Evolutionary conservation across 164 flowering plant genomes (phyloP).

Genomic region (Saururus chinensis): DNA sequence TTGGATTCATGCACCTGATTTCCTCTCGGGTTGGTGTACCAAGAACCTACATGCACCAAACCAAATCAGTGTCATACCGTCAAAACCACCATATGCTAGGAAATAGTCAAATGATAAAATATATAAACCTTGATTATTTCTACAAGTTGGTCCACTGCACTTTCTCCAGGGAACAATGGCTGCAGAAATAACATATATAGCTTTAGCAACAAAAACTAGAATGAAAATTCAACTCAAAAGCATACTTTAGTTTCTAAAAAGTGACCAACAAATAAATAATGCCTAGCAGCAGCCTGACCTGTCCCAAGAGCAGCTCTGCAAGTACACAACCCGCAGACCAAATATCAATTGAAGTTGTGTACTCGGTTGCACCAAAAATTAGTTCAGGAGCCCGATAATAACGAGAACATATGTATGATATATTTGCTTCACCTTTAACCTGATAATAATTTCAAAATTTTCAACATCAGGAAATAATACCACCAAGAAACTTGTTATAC

Average conservation of each 20-base stretch:
- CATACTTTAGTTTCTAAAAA: not conserved
- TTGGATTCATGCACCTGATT: constrained; percentile 95
- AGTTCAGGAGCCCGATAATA: constrained; percentile 95
- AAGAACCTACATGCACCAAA: constrained; percentile 67
- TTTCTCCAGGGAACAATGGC: constrained; percentile 98
- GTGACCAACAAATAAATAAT: constrained; percentile 5
- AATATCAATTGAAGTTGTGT: constrained; percentile 86
- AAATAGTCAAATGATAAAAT: not conserved
- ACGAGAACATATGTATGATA: constrained; percentile 91
- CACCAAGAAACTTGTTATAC: not conserved
- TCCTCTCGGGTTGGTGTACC: constrained; percentile 98
- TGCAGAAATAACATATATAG: constrained; percentile 5
- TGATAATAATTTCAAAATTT: constrained; percentile 10
- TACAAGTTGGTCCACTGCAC: constrained; percentile 92
- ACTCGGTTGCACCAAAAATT: constrained; percentile 94
- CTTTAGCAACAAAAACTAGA: no score
- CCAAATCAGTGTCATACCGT: not conserved
- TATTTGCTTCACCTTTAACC: constrained; percentile 92
- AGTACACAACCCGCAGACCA: constrained; percentile 99
- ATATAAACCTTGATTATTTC: constrained; percentile 79
- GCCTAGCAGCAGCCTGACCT: constrained; percentile 32
- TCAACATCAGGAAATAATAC: no score
- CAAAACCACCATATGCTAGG: not conserved
- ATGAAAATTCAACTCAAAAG: no score
- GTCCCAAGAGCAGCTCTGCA: constrained; percentile 89